Evolutionary conservation across 2,329 filamentous ascomycete genomes (phyloP).

Genomic region (Madurella fahalii): DNA sequence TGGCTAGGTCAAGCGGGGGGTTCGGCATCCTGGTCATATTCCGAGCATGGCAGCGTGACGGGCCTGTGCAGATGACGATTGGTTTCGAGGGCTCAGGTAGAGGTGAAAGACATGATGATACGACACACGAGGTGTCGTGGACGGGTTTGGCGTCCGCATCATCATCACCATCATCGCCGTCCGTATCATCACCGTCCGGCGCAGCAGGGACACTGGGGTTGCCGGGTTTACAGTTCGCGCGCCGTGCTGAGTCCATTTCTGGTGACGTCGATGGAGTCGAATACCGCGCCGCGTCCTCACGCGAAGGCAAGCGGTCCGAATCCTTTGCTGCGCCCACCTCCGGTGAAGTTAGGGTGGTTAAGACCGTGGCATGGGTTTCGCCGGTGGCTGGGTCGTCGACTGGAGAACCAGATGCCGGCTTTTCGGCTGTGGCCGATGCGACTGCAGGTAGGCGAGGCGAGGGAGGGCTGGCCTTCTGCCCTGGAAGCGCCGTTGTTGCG

Average conservation of each 20-base stretch:
- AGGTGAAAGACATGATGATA: not conserved
- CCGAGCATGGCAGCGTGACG: not conserved
- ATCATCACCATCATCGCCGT: too few relatives aligned
- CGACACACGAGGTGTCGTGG: not conserved
- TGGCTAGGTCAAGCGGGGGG: not conserved
- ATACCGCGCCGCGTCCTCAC: not conserved
- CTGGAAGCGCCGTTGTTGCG: too few relatives aligned
- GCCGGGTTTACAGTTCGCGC: not conserved
- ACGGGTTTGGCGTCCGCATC: not conserved
- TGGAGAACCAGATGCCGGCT: not conserved
- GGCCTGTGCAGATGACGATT: not conserved
- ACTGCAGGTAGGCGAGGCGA: not conserved
- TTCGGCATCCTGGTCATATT: not conserved
- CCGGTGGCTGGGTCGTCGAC: not conserved
- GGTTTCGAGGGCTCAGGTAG: not conserved
- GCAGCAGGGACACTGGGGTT: not conserved
- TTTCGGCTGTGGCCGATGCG: not conserved
- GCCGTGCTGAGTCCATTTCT: not conserved
- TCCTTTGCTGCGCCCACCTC: not conserved
- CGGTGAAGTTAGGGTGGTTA: not conserved
- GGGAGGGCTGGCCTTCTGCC: not conserved
- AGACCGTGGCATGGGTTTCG: not conserved
- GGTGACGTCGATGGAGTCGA: not conserved
- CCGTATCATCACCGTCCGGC: not conserved
- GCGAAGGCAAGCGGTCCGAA: not conserved